A percentile compares a stretch with the other conserved stretches of the same genome.
Conservation (phyloP, 2,329 filamentous ascomycete species). For the Paracamarosporium sp. region DNA sequence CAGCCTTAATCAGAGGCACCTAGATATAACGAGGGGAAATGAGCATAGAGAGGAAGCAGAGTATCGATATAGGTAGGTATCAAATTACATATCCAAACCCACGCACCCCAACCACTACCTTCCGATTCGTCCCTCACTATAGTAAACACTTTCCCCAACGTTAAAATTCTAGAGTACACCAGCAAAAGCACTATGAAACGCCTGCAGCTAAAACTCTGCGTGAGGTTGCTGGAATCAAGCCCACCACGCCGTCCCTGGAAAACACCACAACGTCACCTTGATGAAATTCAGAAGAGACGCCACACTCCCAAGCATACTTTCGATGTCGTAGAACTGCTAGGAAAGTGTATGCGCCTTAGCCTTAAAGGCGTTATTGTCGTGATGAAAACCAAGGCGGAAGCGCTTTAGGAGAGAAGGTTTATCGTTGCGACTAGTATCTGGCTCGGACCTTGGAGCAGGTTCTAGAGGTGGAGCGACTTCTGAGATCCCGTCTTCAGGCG, state of each 20-base stretch:
- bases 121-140: background rate
- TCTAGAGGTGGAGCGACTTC: conserved; percentile 1
- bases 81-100: no score
- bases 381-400: background rate
- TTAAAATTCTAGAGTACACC: background rate
- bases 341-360: background rate
- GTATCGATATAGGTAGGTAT: no score
- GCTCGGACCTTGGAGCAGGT: background rate
- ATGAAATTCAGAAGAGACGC: background rate
- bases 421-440: background rate
- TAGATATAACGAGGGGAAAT: no score
- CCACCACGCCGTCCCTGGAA: background rate
- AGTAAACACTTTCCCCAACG: background rate
- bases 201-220: background rate
- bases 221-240: background rate
- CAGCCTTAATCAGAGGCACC: no score
- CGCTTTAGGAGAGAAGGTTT: conserved; percentile 5
- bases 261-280: background rate
- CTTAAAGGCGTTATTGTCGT: background rate
- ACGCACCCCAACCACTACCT: no score
- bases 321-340: background rate
- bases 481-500: background rate
- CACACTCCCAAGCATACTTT: background rate
- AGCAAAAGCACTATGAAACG: background rate
- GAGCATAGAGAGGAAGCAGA: no score